A percentile compares a stretch with the other conserved stretches of the same genome.
Evolutionary conservation across 1,284 basidiomycete genomes (phyloP).

Genomic region (Paramarasmius palmivorus): DNA sequence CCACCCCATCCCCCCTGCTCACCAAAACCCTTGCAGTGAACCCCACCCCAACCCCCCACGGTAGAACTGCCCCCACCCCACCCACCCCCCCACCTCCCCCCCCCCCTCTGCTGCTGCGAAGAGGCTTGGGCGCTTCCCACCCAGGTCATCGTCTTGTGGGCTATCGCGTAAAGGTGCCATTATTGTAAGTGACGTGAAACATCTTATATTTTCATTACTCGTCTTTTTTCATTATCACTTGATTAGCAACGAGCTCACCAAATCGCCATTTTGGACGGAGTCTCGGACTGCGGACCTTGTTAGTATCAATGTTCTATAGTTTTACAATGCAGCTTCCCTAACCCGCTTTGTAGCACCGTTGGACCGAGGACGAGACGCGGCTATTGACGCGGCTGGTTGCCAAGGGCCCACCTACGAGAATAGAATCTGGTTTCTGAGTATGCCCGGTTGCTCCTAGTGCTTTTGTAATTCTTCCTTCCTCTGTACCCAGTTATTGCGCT

Average conservation of each 20-base stretch:
- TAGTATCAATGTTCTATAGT: conserved; percentile 14
- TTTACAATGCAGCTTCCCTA: conserved; percentile 1
- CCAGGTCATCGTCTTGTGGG: conserved; percentile 73
- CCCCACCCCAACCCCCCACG: too few relatives aligned
- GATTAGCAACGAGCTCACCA: conserved; percentile 55
- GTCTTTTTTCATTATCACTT: not conserved
- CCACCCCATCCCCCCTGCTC: too few relatives aligned
- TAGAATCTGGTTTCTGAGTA: not conserved
- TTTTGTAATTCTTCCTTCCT: too few relatives aligned
- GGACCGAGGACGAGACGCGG: conserved; percentile 36
- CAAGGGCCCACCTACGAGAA: conserved; percentile 21
- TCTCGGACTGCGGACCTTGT: conserved; percentile 51
- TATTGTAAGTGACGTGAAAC: conserved; percentile 63
- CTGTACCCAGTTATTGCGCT: too few relatives aligned
- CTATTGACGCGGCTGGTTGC: conserved; percentile 45
- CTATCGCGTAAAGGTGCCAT: conserved; percentile 63
- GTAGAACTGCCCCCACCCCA: too few relatives aligned
- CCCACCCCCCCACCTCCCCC: too few relatives aligned
- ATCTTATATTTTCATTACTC: too few relatives aligned
- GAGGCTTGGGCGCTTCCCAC: conserved; percentile 61
- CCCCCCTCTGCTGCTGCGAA: conserved; percentile 58
- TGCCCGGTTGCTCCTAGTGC: too few relatives aligned
- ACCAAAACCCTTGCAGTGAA: too few relatives aligned
- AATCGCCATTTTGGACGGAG: conserved; percentile 56
- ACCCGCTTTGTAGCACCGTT: conserved; percentile 29